Base-by-base conservation (phyloP, 345 rosid genomes). In the Laguncularia racemosa region DNA sequence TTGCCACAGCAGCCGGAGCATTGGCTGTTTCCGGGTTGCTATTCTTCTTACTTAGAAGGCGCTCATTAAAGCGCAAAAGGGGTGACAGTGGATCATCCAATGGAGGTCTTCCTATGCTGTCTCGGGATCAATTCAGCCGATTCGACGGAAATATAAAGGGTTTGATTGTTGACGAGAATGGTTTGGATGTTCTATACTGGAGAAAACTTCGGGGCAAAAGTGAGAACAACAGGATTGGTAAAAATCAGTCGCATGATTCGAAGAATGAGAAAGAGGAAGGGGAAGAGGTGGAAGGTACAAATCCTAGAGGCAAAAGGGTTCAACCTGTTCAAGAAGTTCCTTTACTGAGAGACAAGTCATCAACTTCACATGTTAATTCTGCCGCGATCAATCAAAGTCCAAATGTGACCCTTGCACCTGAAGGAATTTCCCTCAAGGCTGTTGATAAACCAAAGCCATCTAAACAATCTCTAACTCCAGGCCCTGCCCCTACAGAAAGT, bases 161-260 rank as follows among this genome's bases (percentile, higher is more conserved):
- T 0, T 10, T 89, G 69, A 77, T 86, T 14, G 79, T 83, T 15
- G 95, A 92, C 50, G 97, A 86, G 67, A 62, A 86, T 13, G 97
- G 98, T 0, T 70, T 83, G 56, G 96, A 89, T 65, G 93, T 89
- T 57, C 73, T 86, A 58, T 92, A 86, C 46, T 89, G 96, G 97
- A 84, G 78, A 64, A 75, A 72, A 54, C 78, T 81, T 20, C 74
- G 84, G 53, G 82, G 62, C 9, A 75, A 72, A 18, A 70, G 62
- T 20, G 33, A 56, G 33, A 44, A 23, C 47, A 58, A 20, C 20
- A 61, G 71, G 49, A 72, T 64, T 16, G 57, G 51, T 20, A 77
- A 67, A 60, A 60, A 69, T 56, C 53, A 40, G 44, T 13, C 61
- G 23, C 21, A 48, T 52, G 45, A 58, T 50, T 67, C 76, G 46